Percentiles rank a stretch among this genome's conserved stretches.
Evolutionary conservation across 495 filamentous ascomycete species (phyloP).

Genomic region (Penicillium ucsense): DNA sequence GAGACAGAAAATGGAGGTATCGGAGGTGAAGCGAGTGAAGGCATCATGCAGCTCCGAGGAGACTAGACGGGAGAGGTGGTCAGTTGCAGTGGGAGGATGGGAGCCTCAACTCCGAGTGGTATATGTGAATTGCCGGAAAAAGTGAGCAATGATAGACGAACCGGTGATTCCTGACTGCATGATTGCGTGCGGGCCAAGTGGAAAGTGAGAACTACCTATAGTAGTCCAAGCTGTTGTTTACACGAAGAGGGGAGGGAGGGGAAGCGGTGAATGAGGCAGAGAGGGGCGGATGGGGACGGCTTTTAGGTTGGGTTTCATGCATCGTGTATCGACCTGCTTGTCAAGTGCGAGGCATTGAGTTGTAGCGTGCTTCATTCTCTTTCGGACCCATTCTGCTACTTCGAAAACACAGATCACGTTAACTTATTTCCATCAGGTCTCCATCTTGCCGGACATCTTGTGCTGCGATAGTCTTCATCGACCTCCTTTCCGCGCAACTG

Average conservation of each 20-base stretch:
- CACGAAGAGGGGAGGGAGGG: conserved; percentile 5
- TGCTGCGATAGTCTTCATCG: too few species aligned
- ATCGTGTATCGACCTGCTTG: too few species aligned
- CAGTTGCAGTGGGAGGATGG: conserved; percentile 1
- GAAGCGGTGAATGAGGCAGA: conserved; percentile 18
- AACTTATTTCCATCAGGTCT: too few species aligned
- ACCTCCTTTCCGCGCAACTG: too few species aligned
- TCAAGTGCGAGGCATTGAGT: too few species aligned
- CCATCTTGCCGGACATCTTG: too few species aligned
- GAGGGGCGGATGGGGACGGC: background rate
- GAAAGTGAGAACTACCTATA: background rate
- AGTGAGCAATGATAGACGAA: conserved; percentile 16
- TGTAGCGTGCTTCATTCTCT: too few species aligned
- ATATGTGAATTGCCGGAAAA: too few species aligned
- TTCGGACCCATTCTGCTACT: too few species aligned
- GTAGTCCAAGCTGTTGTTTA: conserved; percentile 12
- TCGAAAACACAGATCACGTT: too few species aligned
- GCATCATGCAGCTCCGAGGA: conserved; percentile 76
- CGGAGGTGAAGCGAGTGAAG: conserved; percentile 64
- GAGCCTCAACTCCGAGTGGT: too few species aligned
- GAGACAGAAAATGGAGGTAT: conserved; percentile 60
- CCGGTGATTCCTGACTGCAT: conserved; percentile 91
- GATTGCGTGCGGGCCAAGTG: conserved; percentile 13
- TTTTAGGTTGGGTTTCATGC: too few species aligned
- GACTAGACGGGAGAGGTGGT: conserved; percentile 38